Evolutionary conservation across 129 eudicot genomes (phyloP).

Genomic region (Centella asiatica): DNA sequence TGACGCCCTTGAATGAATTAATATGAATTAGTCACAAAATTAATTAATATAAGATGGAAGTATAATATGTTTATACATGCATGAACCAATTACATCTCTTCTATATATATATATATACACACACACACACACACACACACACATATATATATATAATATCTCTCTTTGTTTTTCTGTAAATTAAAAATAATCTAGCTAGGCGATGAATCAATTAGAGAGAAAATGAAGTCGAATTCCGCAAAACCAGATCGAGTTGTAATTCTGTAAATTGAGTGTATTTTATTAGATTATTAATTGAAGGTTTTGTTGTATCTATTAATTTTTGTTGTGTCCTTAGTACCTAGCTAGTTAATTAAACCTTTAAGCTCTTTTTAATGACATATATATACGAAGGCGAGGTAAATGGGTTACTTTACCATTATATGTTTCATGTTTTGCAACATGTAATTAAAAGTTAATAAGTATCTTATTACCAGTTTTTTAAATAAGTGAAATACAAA

Average conservation of each 20-base stretch:
- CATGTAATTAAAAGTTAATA: no score
- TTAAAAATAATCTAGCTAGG: no score
- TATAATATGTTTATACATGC: not conserved
- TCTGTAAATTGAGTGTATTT: not conserved
- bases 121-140: no score
- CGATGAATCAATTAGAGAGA: not conserved
- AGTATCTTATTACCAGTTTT: no score
- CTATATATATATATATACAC: slow-evolving; percentile 3
- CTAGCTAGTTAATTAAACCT: not conserved
- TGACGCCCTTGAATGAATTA: slow-evolving; percentile 35
- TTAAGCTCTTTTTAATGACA: not conserved
- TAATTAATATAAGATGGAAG: not conserved
- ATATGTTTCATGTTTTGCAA: no score
- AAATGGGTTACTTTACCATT: no score
- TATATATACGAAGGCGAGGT: not conserved
- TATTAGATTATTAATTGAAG: not conserved
- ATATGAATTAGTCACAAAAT: slow-evolving; percentile 30
- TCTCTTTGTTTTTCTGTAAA: not conserved
- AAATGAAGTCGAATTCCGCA: not conserved
- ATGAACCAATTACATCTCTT: slow-evolving; percentile 2
- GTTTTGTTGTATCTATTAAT: not conserved
- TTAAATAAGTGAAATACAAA: no score
- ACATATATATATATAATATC: not conserved
- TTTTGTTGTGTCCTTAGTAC: not conserved
- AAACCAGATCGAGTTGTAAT: not conserved